These are phyloP conservation scores for Decorospora gaudefroyi DNA, from an alignment of 2,329 filamentous ascomycete genomes.

Conservation along the genomic window DNA sequence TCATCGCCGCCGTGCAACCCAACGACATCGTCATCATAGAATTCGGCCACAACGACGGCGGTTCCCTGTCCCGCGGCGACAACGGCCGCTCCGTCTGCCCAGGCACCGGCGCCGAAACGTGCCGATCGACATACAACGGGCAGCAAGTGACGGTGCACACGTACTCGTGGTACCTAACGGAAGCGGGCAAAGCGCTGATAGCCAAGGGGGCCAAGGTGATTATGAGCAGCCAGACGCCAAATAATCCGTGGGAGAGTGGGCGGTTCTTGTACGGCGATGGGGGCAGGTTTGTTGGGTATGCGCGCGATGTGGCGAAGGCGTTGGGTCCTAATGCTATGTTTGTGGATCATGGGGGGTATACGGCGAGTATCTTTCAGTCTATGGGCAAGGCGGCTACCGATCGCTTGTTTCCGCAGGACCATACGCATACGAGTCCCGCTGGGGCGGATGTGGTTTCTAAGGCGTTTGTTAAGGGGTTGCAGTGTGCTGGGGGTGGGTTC, in stretches of 20 bases:
- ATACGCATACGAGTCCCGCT: constrained; percentile 64
- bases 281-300: constrained; percentile 62
- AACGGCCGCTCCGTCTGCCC: constrained; percentile 66
- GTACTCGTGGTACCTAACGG: constrained; percentile 63
- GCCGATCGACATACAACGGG: constrained; percentile 58
- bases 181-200: constrained; percentile 60
- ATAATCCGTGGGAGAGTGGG: constrained; percentile 66
- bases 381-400: constrained; percentile 58
- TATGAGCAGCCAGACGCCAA: constrained; percentile 62
- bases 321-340: constrained; percentile 56
- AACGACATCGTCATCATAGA: constrained; percentile 72
- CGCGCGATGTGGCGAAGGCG: constrained; percentile 51
- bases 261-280: constrained; percentile 53
- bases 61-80: constrained; percentile 58
- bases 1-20: constrained; percentile 57
- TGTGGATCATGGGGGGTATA: constrained; percentile 65
- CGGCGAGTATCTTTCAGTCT: constrained; percentile 58
- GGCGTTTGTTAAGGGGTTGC: constrained; percentile 63
- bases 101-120: constrained; percentile 60
- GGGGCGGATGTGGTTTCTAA: constrained; percentile 62
- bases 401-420: constrained; percentile 61
- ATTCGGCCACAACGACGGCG: constrained; percentile 74
- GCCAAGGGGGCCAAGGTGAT: constrained; percentile 64
- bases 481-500: constrained; percentile 54
- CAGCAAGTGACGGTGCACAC: constrained; percentile 62